phyloP scores from a whole-genome alignment of 164 flowering plant species.

The Chimonanthus praecox region DNA sequence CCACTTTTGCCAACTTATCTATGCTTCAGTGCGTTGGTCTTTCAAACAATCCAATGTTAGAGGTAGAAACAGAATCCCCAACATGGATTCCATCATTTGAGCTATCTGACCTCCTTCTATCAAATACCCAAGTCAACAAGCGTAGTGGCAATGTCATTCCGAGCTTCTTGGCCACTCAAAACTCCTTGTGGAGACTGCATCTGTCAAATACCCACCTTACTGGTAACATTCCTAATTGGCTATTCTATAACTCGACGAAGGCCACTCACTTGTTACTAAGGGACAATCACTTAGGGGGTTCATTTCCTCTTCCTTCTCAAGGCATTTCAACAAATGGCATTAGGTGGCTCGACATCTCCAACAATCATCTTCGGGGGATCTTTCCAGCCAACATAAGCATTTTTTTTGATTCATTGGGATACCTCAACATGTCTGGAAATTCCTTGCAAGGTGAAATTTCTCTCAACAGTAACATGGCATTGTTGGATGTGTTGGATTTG shows the following conservation, averaged over 20 bases:
- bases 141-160: not conserved
- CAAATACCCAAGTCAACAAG: not conserved
- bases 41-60: not conserved
- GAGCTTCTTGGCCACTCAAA: not conserved
- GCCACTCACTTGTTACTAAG: not conserved
- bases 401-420: not conserved
- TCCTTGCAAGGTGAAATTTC: conserved; percentile 8
- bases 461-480: not conserved
- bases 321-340: not conserved
- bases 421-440: conserved; percentile 6
- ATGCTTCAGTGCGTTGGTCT: not conserved
- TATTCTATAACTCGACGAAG: not conserved
- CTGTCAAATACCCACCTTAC: not conserved
- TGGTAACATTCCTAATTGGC: conserved; percentile 1
- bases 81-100: conserved; percentile 2
- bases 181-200: not conserved
- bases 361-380: not conserved
- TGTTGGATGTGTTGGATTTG: not conserved
- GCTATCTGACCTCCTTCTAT: not conserved
- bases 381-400: not conserved
- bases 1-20: conserved; percentile 6
- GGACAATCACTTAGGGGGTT: not conserved
- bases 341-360: not conserved
- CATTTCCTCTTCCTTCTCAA: not conserved
- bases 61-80: not conserved